Evolutionary conservation across 1,284 basidiomycete genomes (phyloP).

Genomic region (Dichomitus squalens): DNA sequence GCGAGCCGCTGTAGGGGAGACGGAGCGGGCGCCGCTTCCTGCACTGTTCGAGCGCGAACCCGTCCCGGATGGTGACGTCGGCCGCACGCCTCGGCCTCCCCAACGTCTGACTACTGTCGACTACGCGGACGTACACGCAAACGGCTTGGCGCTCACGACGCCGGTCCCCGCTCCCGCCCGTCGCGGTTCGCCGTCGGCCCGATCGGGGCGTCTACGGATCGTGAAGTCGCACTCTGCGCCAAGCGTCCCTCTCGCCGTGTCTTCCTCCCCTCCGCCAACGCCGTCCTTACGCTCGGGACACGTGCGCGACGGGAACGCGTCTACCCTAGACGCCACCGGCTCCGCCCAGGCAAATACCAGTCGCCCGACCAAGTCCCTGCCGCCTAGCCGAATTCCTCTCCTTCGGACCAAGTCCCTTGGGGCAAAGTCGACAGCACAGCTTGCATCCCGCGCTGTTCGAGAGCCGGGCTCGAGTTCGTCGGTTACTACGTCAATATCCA

Average conservation of each 20-base stretch:
- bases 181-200: too few relatives aligned
- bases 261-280: neutral
- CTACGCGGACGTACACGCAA: too few relatives aligned
- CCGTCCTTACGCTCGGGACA: neutral
- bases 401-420: slow-evolving; percentile 11
- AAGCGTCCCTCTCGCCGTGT: neutral
- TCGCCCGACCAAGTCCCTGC: slow-evolving; percentile 4
- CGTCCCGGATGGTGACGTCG: neutral
- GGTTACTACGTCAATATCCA: too few relatives aligned
- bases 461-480: too few relatives aligned
- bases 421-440: neutral
- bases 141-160: too few relatives aligned
- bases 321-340: too few relatives aligned
- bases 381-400: slow-evolving; percentile 11
- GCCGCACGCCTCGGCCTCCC: neutral
- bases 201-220: neutral
- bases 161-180: too few relatives aligned
- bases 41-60: neutral
- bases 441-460: too few relatives aligned
- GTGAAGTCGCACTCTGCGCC: neutral
- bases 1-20: neutral
- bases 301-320: neutral
- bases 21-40: neutral
- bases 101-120: too few relatives aligned
- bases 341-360: too few relatives aligned